Percentiles rank a stretch among this genome's conserved stretches.
These are phyloP conservation scores for Picochlorum sp. DNA, from an alignment of 139 green algal genomes.

Conservation along the genomic window DNA sequence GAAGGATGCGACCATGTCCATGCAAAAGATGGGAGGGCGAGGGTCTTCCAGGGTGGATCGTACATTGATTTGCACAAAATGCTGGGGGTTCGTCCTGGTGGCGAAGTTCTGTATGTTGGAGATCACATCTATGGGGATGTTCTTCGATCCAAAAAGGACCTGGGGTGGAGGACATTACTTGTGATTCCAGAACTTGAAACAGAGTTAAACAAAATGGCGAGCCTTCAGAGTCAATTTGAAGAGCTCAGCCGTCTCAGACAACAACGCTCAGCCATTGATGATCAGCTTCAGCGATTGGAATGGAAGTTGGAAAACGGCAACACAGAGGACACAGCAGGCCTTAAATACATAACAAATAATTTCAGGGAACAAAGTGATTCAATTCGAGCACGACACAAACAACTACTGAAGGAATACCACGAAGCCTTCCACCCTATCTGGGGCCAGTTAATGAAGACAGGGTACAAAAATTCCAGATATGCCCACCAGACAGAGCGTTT, in stretches of 20 bases:
- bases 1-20: not conserved
- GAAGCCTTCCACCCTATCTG: slow-evolving; percentile 82
- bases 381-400: slow-evolving; percentile 50
- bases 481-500: slow-evolving; percentile 83
- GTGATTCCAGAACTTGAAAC: slow-evolving; percentile 88
- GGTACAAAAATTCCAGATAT: slow-evolving; percentile 89
- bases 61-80: slow-evolving; percentile 85
- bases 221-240: slow-evolving; percentile 15
- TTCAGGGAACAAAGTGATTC: slow-evolving; percentile 29
- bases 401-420: slow-evolving; percentile 61
- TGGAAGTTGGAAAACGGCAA: slow-evolving; percentile 38
- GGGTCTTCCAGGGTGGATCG: slow-evolving; percentile 66
- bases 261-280: slow-evolving; percentile 67
- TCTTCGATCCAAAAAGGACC: slow-evolving; percentile 65
- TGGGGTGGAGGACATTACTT: slow-evolving; percentile 95
- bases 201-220: slow-evolving; percentile 54
- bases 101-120: slow-evolving; percentile 55
- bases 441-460: slow-evolving; percentile 94
- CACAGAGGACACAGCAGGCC: not conserved
- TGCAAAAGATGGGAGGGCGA: slow-evolving; percentile 1
- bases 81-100: slow-evolving; percentile 60
- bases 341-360: slow-evolving; percentile 16
- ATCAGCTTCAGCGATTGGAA: slow-evolving; percentile 69
- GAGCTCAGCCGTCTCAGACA: slow-evolving; percentile 60
- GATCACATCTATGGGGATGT: slow-evolving; percentile 90